Evolutionary conservation across 192 early-diverging fungal genomes (phyloP).

Genomic region (Gamsiella multidivaricata): DNA sequence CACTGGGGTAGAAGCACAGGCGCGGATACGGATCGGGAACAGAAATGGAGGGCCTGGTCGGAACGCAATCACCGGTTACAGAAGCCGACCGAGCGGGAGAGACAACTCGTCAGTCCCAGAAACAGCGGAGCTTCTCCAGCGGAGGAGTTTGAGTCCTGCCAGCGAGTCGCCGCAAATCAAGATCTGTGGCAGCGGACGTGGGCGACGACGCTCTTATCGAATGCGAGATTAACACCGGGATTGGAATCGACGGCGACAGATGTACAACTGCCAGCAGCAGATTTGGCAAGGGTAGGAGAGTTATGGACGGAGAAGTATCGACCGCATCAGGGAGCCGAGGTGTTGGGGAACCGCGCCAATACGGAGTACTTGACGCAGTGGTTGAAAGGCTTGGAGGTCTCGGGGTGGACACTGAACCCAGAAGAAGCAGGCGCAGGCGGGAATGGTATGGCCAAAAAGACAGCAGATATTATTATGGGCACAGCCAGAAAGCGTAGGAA

Average conservation of each 20-base stretch:
- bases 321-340: constrained; percentile 30
- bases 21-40: constrained; percentile 13
- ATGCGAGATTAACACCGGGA: not conserved
- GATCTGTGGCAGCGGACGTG: constrained; percentile 36
- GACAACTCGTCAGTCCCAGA: constrained; percentile 6
- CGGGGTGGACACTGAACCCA: constrained; percentile 50
- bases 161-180: constrained; percentile 24
- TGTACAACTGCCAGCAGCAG: no score
- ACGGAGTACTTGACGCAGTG: constrained; percentile 49
- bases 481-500: constrained; percentile 29
- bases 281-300: constrained; percentile 31
- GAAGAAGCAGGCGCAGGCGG: constrained; percentile 14
- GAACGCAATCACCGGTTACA: constrained; percentile 10
- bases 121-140: no score
- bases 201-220: constrained; percentile 22
- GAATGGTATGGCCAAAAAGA: not conserved
- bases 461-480: constrained; percentile 23
- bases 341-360: constrained; percentile 32
- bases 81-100: constrained; percentile 17
- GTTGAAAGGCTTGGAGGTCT: constrained; percentile 38
- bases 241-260: no score
- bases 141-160: constrained; percentile 38
- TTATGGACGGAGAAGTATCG: constrained; percentile 50
- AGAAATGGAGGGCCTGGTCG: constrained; percentile 31
- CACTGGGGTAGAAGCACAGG: constrained; percentile 40